Evolutionary conservation across 441 rosid species (phyloP).

Genomic region (Euphorbia schlechtendalii): DNA sequence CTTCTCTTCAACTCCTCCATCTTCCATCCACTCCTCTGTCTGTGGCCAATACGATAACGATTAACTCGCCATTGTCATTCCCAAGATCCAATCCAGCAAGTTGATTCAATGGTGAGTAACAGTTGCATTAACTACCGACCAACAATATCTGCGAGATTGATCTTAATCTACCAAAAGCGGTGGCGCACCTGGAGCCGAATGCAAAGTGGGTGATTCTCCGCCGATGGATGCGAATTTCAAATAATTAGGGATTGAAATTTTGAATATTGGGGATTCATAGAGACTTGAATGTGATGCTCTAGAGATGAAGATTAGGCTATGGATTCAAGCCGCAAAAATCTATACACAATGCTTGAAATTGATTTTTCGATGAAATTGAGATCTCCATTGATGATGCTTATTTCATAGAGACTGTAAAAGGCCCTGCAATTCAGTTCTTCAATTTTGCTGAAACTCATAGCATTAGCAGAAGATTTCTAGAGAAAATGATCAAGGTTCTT

Average conservation of each 20-base stretch:
- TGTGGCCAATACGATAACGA: no score
- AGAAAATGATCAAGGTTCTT: conserved; percentile 74
- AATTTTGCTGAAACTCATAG: conserved; percentile 78
- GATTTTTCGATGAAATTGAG: conserved; percentile 31
- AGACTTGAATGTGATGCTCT: conserved; percentile 62
- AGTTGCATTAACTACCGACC: no score
- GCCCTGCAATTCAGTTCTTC: conserved; percentile 57
- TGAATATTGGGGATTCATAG: conserved; percentile 79
- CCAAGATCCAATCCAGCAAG: no score
- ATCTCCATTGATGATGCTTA: conserved; percentile 37
- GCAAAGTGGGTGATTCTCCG: conserved; percentile 60
- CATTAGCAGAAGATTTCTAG: no score
- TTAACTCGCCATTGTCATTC: no score
- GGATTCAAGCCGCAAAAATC: conserved; percentile 59
- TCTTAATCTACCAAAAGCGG: no score
- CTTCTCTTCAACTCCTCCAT: no score
- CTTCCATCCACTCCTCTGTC: no score
- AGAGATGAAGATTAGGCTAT: conserved; percentile 64
- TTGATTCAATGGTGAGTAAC: no score
- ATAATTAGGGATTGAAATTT: conserved; percentile 57
- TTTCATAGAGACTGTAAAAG: conserved; percentile 46
- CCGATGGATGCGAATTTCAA: conserved; percentile 48
- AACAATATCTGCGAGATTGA: no score
- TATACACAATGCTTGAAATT: conserved; percentile 50
- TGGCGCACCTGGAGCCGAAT: conserved; percentile 47